A percentile compares a stretch with the other conserved stretches of the same genome.
These are phyloP conservation scores for Trichocomaceae sp. DNA, from an alignment of 2,329 filamentous ascomycete genomes.

Conservation along the genomic window DNA sequence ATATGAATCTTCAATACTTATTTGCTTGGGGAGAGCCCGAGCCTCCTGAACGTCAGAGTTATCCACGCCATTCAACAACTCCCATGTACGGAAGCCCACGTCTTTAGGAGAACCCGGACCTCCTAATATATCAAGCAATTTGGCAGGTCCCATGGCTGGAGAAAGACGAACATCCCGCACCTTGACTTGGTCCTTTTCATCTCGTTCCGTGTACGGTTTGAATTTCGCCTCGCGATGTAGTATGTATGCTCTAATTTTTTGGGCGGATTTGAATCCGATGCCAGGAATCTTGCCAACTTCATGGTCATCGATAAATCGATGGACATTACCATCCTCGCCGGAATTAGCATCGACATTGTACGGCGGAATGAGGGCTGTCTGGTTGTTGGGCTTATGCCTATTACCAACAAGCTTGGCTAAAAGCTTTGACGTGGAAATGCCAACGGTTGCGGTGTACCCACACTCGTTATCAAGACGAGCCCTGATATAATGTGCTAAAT, in stretches of 20 bases:
- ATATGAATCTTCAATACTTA: slow-evolving; percentile 94
- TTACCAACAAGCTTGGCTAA: slow-evolving; percentile 79
- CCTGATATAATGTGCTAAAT: slow-evolving; percentile 70
- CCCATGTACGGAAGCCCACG: slow-evolving; percentile 68
- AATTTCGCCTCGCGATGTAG: slow-evolving; percentile 37
- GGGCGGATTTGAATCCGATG: slow-evolving; percentile 72
- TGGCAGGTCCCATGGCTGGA: slow-evolving; percentile 55
- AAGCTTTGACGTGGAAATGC: slow-evolving; percentile 80
- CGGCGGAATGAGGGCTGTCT: slow-evolving; percentile 73
- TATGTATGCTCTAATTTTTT: slow-evolving; percentile 58
- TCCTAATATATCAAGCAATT: slow-evolving; percentile 62
- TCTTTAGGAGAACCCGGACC: slow-evolving; percentile 65
- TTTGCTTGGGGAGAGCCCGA: slow-evolving; percentile 69
- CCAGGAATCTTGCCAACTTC: slow-evolving; percentile 77
- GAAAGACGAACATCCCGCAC: slow-evolving; percentile 60
- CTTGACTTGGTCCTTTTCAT: slow-evolving; percentile 51
- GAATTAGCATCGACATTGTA: slow-evolving; percentile 32
- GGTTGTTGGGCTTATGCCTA: slow-evolving; percentile 76
- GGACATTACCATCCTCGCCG: slow-evolving; percentile 45
- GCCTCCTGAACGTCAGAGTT: slow-evolving; percentile 64
- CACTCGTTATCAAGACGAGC: slow-evolving; percentile 64
- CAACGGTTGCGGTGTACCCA: slow-evolving; percentile 82
- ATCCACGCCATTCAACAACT: slow-evolving; percentile 74
- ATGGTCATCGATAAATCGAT: slow-evolving; percentile 66
- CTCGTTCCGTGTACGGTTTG: slow-evolving; percentile 26